These are phyloP conservation scores for Pythium folliculosum DNA, from an alignment of 352 stramenopile species.

Conservation along the genomic window DNA sequence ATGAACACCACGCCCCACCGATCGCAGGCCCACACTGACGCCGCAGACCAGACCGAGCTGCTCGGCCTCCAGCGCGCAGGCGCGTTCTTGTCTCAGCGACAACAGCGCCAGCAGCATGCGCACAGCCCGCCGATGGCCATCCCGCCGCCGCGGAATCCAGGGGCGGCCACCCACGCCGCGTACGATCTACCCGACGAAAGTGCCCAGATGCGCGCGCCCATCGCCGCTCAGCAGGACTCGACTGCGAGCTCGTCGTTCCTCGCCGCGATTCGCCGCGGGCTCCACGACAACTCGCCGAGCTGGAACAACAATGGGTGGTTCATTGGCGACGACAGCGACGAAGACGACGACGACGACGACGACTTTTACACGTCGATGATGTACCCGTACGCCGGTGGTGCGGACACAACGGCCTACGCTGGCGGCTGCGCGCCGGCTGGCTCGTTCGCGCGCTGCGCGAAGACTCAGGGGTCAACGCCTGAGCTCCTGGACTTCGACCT, in stretches of 20 bases:
- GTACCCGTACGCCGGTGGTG: slow-evolving; percentile 9
- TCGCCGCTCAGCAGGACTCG: background rate
- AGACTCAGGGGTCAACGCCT: background rate
- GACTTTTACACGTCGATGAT: slow-evolving; percentile 21
- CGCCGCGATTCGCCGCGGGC: slow-evolving; percentile 21
- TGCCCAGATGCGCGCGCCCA: background rate
- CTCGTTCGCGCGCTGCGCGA: slow-evolving; percentile 17
- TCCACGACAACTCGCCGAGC: slow-evolving; percentile 24
- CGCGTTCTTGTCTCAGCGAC: slow-evolving; percentile 14
- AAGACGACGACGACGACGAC: slow-evolving; percentile 22
- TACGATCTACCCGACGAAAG: background rate
- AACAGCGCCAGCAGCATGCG: slow-evolving; percentile 3
- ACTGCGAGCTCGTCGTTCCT: slow-evolving; percentile 22
- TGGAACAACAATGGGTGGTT: slow-evolving; percentile 30
- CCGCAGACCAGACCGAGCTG: background rate
- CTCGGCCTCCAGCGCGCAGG: slow-evolving; percentile 17
- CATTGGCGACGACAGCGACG: slow-evolving; percentile 24
- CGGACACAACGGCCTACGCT: background rate
- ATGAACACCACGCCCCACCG: slow-evolving; percentile 6
- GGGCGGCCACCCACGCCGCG: background rate
- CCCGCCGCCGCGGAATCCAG: slow-evolving; percentile 6
- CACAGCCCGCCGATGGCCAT: slow-evolving; percentile 25
- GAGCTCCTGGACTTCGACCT: slow-evolving; percentile 9
- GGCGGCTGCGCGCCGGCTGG: slow-evolving; percentile 18
- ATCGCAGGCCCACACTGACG: background rate